Conservation (phyloP, 768 basidiomycete genomes). For the Amanita molliuscula region DNA sequence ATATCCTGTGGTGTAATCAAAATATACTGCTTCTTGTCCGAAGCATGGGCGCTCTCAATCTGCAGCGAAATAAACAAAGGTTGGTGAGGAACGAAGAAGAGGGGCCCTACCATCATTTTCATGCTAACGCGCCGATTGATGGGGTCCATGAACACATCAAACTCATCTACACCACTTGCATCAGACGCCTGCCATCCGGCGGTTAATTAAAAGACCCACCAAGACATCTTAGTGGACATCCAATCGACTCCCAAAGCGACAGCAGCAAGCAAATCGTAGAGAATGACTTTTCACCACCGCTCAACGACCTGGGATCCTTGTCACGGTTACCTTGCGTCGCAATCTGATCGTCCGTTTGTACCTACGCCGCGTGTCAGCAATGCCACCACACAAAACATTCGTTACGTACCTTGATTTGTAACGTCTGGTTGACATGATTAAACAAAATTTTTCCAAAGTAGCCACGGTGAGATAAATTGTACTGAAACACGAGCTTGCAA, state of each 20-base stretch:
- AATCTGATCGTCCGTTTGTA: slow-evolving; percentile 76
- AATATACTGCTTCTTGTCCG: slow-evolving; percentile 86
- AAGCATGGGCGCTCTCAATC: slow-evolving; percentile 85
- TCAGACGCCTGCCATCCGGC: not conserved
- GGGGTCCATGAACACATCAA: slow-evolving; percentile 97
- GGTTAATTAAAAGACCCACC: slow-evolving; percentile 30
- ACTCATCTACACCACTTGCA: slow-evolving; percentile 56
- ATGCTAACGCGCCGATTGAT: slow-evolving; percentile 87
- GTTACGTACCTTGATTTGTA: slow-evolving; percentile 47
- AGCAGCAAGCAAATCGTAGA: slow-evolving; percentile 89
- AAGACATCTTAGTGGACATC: slow-evolving; percentile 88
- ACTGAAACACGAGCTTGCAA: slow-evolving; percentile 75
- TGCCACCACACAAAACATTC: not conserved
- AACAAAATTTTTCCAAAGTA: slow-evolving; percentile 88
- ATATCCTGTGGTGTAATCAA: slow-evolving; percentile 95
- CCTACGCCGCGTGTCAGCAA: slow-evolving; percentile 24
- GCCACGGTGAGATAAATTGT: slow-evolving; percentile 75
- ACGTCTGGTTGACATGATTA: slow-evolving; percentile 56
- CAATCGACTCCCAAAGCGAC: slow-evolving; percentile 94
- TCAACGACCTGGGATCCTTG: slow-evolving; percentile 79
- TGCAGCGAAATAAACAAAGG: slow-evolving; percentile 17
- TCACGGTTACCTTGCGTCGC: slow-evolving; percentile 52
- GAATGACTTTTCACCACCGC: slow-evolving; percentile 95
- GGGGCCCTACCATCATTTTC: slow-evolving; percentile 75
- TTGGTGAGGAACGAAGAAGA: not conserved